Evolutionary conservation across 1,284 basidiomycete species (phyloP).

Genomic region (Schizophyllum amplum): DNA sequence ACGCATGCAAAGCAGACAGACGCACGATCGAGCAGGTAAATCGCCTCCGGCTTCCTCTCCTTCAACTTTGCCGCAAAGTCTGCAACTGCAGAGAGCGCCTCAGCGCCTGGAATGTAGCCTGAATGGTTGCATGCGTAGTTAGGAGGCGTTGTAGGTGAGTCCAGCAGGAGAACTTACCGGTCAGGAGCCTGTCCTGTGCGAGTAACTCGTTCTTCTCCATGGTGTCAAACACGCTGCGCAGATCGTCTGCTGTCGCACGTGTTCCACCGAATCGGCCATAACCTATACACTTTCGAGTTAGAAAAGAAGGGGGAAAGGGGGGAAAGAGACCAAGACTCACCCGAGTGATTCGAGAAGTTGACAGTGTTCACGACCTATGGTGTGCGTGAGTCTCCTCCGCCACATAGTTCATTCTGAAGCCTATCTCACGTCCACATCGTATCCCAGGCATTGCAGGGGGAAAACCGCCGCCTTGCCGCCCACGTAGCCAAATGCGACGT

Average conservation of each 20-base stretch:
- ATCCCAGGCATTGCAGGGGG: conserved; percentile 90
- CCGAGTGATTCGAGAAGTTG: conserved; percentile 92
- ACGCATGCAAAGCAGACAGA: conserved; percentile 11
- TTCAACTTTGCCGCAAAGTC: conserved; percentile 58
- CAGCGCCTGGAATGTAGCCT: conserved; percentile 87
- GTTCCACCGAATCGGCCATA: conserved; percentile 73
- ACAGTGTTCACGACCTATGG: conserved; percentile 91
- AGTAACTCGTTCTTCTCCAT: conserved; percentile 68
- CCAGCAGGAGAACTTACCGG: conserved; percentile 35
- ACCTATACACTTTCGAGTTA: conserved; percentile 34
- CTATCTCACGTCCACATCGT: conserved; percentile 90
- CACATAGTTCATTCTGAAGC: background rate
- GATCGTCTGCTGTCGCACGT: conserved; percentile 62
- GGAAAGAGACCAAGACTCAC: conserved; percentile 31
- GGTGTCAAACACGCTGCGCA: conserved; percentile 56
- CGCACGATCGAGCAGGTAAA: conserved; percentile 90
- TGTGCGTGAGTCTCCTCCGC: background rate
- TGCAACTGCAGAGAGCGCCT: conserved; percentile 64
- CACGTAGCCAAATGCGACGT: conserved; percentile 95
- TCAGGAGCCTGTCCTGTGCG: conserved; percentile 58
- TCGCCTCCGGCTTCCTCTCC: conserved; percentile 44
- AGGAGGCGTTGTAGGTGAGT: conserved; percentile 1
- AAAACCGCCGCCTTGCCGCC: conserved; percentile 93
- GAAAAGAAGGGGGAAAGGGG: too few relatives aligned
- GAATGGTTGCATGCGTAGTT: background rate